phyloP scores from a whole-genome alignment of 345 rosid genomes.

The Combretum micranthum region DNA sequence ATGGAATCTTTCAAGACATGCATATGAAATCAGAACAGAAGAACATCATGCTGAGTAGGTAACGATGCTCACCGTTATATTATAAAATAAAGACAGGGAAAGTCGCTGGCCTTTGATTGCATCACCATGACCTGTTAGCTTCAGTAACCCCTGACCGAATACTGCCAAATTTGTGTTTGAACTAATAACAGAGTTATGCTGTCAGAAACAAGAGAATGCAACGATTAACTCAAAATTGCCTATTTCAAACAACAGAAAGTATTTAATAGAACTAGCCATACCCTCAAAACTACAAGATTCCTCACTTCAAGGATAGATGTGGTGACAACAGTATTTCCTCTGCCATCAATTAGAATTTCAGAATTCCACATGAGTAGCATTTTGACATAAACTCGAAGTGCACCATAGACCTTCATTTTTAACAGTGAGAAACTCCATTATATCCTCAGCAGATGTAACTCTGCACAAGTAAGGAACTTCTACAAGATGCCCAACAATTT shows the following conservation, averaged over 20 bases:
- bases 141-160: constrained; percentile 89
- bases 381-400: constrained; percentile 83
- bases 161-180: constrained; percentile 85
- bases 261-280: constrained; percentile 24
- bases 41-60: too few relatives aligned
- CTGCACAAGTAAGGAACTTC: too few relatives aligned
- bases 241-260: too few relatives aligned
- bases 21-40: too few relatives aligned
- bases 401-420: constrained; percentile 84
- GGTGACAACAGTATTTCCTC: constrained; percentile 82
- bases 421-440: constrained; percentile 1
- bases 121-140: constrained; percentile 79
- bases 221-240: background rate
- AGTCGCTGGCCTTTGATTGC: constrained; percentile 92
- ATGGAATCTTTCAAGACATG: too few relatives aligned
- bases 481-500: too few relatives aligned
- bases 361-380: constrained; percentile 98
- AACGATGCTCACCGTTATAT: constrained; percentile 65
- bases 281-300: constrained; percentile 92
- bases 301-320: constrained; percentile 92
- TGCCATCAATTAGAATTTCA: constrained; percentile 82
- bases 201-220: constrained; percentile 24
- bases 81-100: constrained; percentile 86
- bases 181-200: constrained; percentile 76
- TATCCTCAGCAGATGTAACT: background rate